Evolutionary conservation across 192 early-diverging fungal species (phyloP).

Genomic region (Oehlia diaphana): DNA sequence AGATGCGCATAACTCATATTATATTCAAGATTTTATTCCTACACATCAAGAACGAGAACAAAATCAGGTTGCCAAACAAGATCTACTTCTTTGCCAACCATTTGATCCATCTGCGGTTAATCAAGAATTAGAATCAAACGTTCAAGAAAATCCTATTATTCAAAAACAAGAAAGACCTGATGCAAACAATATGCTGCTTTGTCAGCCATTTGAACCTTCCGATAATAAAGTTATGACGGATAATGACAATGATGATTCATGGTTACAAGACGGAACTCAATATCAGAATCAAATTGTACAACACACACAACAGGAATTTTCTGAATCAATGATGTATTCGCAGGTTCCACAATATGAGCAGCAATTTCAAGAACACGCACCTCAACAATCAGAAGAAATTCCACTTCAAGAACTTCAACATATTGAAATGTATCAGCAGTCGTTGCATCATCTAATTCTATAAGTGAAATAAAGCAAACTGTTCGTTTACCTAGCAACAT

Average conservation of each 20-base stretch:
- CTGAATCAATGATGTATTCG: neutral
- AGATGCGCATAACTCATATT: neutral
- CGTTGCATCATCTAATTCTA: neutral
- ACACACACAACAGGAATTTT: neutral
- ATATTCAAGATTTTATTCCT: neutral
- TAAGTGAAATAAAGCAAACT: neutral
- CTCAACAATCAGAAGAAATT: neutral
- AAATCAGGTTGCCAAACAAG: neutral
- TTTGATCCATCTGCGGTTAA: neutral
- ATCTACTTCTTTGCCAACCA: neutral
- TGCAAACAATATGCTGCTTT: neutral
- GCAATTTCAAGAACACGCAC: neutral
- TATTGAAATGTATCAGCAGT: neutral
- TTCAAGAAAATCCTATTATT: neutral
- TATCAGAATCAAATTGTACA: neutral
- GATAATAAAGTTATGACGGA: neutral
- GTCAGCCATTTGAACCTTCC: constrained; percentile 11
- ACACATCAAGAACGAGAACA: neutral
- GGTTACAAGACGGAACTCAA: constrained; percentile 4
- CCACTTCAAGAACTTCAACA: neutral
- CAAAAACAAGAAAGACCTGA: neutral
- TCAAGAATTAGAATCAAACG: neutral
- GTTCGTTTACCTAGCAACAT: too few relatives aligned
- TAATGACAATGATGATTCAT: neutral
- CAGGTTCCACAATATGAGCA: neutral